phyloP scores from a whole-genome alignment of 2,329 filamentous ascomycete genomes.

The Cytospora mali region DNA sequence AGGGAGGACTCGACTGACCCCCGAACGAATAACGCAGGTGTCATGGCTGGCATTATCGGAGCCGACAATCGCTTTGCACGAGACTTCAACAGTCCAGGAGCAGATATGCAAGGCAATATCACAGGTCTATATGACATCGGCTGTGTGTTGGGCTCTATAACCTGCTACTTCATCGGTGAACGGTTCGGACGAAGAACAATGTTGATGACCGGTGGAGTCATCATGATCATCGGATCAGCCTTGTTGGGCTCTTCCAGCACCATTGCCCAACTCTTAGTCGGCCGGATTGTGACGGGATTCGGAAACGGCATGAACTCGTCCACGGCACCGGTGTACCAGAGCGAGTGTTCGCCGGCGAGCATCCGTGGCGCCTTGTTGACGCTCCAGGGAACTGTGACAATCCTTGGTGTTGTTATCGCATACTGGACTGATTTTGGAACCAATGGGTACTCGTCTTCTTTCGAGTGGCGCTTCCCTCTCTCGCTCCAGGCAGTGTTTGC shows the following conservation, averaged over 20 bases:
- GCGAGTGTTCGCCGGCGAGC: conserved; percentile 40
- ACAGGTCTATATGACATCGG: conserved; percentile 41
- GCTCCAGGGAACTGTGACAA: conserved; percentile 50
- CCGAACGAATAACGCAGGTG: conserved; percentile 31
- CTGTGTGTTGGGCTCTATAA: conserved; percentile 37
- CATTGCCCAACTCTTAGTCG: conserved; percentile 43
- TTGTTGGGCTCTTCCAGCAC: conserved; percentile 41
- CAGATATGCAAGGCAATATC: conserved; percentile 42
- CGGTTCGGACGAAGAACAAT: conserved; percentile 41
- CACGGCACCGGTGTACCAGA: conserved; percentile 45
- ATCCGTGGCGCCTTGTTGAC: conserved; percentile 54
- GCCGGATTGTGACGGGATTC: conserved; percentile 48
- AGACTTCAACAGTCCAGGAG: conserved; percentile 42
- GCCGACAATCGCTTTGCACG: conserved; percentile 44
- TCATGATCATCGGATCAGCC: conserved; percentile 44
- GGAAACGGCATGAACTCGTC: conserved; percentile 45
- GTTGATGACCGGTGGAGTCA: conserved; percentile 40
- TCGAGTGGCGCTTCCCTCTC: conserved; percentile 48
- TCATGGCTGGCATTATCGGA: conserved; percentile 39
- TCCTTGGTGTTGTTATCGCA: conserved; percentile 48
- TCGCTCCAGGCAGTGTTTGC: conserved; percentile 46
- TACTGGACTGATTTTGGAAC: conserved; percentile 43
- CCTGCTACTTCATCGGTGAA: conserved; percentile 40
- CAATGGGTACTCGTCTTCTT: conserved; percentile 37
- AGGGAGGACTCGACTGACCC: background rate